A percentile compares a stretch with the other conserved stretches of the same genome.
Evolutionary conservation across 2,329 filamentous ascomycete genomes (phyloP).

Genomic region (Raffaelea arxii): DNA sequence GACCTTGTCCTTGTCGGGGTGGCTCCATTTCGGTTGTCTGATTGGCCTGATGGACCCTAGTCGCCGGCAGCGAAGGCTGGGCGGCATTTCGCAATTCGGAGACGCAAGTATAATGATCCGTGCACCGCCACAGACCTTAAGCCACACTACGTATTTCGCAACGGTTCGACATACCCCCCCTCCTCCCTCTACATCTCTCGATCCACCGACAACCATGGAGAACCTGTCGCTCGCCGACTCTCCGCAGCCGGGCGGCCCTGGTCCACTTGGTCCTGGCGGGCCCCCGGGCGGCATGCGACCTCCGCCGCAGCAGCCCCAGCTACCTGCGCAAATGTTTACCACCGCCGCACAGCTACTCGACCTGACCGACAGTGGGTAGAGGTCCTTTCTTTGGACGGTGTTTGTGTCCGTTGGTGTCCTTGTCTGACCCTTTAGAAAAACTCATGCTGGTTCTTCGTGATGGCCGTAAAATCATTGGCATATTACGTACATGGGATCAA

Average conservation of each 20-base stretch:
- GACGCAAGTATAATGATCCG: too few species aligned
- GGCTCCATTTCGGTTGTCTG: too few species aligned
- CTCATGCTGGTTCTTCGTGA: conserved; percentile 85
- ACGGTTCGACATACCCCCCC: too few species aligned
- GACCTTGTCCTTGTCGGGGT: too few species aligned
- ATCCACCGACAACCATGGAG: conserved; percentile 14
- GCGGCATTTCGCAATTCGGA: too few species aligned
- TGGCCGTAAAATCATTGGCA: conserved; percentile 86
- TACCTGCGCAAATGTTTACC: conserved; percentile 95
- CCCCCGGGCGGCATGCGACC: conserved; percentile 16
- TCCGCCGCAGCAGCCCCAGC: conserved; percentile 46
- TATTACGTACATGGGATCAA: conserved; percentile 93
- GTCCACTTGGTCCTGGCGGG: conserved; percentile 12
- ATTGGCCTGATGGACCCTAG: too few species aligned
- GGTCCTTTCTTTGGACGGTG: conserved; percentile 1
- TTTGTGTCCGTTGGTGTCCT: not conserved
- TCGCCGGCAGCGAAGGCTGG: too few species aligned
- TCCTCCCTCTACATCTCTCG: not conserved
- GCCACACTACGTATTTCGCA: too few species aligned
- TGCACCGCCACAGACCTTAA: too few species aligned
- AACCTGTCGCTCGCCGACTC: conserved; percentile 21
- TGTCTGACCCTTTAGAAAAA: conserved; percentile 59
- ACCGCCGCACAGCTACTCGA: conserved; percentile 93
- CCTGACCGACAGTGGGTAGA: conserved; percentile 81
- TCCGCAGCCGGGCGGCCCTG: conserved; percentile 19